phyloP scores from a whole-genome alignment of 163 green algal species.

The Scenedesmus sp. region DNA sequence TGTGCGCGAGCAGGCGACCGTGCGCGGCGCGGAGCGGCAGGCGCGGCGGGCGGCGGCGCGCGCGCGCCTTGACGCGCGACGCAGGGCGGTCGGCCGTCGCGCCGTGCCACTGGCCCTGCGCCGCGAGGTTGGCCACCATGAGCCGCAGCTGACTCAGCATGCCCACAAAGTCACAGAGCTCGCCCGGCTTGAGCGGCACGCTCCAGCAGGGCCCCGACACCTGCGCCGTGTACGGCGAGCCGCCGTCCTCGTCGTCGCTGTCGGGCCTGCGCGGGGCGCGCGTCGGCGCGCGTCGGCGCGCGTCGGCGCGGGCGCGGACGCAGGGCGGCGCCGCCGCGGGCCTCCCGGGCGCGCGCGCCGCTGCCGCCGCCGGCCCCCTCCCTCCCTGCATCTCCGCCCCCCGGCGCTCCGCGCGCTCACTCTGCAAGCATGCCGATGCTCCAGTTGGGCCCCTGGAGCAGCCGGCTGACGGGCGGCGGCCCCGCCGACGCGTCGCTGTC shows the following conservation, averaged over 20 bases:
- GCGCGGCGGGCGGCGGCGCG: background rate
- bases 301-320: no score
- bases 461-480: slow-evolving; percentile 6
- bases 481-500: slow-evolving; percentile 15
- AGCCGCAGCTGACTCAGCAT: slow-evolving; percentile 38
- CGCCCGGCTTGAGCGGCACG: slow-evolving; percentile 19
- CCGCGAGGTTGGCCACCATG: slow-evolving; percentile 35
- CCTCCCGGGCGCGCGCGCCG: no score
- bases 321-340: no score
- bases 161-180: slow-evolving; percentile 37
- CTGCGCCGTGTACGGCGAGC: slow-evolving; percentile 30
- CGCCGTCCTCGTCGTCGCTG: slow-evolving; percentile 6
- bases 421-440: slow-evolving; percentile 27
- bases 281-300: no score
- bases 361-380: no score
- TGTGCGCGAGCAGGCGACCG: no score
- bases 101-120: slow-evolving; percentile 39
- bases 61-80: slow-evolving; percentile 38
- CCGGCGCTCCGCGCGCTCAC: background rate
- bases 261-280: no score
- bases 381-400: no score
- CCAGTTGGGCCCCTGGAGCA: slow-evolving; percentile 30
- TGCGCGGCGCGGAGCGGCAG: background rate
- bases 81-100: slow-evolving; percentile 7
- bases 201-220: slow-evolving; percentile 41